Evolutionary conservation across 257 asterid species (phyloP).

Genomic region (Marsdenia floribunda): DNA sequence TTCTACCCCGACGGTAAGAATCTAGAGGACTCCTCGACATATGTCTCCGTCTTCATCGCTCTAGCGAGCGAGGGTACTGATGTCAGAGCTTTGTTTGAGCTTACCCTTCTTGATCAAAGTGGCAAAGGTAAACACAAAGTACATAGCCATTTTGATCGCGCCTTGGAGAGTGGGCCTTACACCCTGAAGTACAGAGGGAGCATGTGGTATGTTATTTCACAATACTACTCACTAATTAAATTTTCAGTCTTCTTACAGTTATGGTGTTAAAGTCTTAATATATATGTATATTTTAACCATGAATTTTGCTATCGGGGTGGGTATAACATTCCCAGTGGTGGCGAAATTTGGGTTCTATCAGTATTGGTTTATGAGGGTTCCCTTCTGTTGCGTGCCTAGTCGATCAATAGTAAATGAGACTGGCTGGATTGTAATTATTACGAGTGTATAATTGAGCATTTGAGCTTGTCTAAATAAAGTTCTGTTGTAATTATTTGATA

Average conservation of each 20-base stretch:
- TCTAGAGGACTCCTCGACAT: conserved; percentile 60
- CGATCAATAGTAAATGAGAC: background rate
- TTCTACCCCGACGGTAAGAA: conserved; percentile 87
- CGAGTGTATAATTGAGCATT: background rate
- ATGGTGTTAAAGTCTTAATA: no score
- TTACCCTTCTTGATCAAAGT: conserved; percentile 79
- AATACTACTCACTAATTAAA: background rate
- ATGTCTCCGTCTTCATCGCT: conserved; percentile 78
- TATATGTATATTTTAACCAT: no score
- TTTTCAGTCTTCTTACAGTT: background rate
- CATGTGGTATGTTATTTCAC: conserved; percentile 66
- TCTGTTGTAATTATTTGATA: background rate
- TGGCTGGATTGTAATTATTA: background rate
- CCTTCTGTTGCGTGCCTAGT: background rate
- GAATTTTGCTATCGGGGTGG: background rate
- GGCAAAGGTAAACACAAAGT: conserved; percentile 83
- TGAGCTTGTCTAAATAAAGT: background rate
- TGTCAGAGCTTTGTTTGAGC: conserved; percentile 80
- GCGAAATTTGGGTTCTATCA: background rate
- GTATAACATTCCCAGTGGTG: background rate
- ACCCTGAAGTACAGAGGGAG: conserved; percentile 79
- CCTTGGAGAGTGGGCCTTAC: conserved; percentile 86
- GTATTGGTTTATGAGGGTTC: background rate
- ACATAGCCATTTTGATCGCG: conserved; percentile 87
- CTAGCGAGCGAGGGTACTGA: conserved; percentile 84